A percentile compares a stretch with the other conserved stretches of the same genome.
These are phyloP conservation scores for Yarrowia galli DNA, from an alignment of 1,139 yeast species.

Conservation along the genomic window DNA sequence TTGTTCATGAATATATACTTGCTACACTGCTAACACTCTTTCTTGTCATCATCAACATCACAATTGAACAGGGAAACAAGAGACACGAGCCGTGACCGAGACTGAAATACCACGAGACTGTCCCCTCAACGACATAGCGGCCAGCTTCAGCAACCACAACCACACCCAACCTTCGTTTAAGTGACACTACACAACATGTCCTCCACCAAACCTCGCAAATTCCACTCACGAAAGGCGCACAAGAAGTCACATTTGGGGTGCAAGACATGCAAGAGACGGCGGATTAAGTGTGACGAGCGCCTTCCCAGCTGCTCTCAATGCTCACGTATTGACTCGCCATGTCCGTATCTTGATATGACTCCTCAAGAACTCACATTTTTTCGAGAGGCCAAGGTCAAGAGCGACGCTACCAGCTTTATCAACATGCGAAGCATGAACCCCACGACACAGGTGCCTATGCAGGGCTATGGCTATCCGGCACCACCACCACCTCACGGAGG, in stretches of 20 bases:
- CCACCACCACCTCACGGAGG: conserved; percentile 18
- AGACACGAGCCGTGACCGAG: neutral
- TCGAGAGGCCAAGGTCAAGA: conserved; percentile 31
- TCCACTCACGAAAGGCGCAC: conserved; percentile 62
- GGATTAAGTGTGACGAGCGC: conserved; percentile 73
- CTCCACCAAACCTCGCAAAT: conserved; percentile 39
- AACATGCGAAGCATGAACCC: conserved; percentile 36
- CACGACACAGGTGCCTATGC: conserved; percentile 34
- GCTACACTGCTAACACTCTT: conserved; percentile 34
- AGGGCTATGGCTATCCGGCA: conserved; percentile 19
- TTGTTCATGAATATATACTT: conserved; percentile 33
- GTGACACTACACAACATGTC: conserved; percentile 11
- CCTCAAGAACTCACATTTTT: conserved; percentile 44
- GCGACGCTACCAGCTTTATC: conserved; percentile 37
- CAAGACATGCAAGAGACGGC: conserved; percentile 69
- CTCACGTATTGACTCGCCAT: conserved; percentile 58
- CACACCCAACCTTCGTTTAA: conserved; percentile 8
- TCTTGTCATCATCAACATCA: conserved; percentile 27
- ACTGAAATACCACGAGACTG: neutral
- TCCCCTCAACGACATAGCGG: neutral
- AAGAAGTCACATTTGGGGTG: conserved; percentile 69
- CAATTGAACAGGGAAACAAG: conserved; percentile 12
- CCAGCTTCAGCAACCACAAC: neutral
- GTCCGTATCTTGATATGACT: conserved; percentile 47
- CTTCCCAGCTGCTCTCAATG: conserved; percentile 69